A percentile compares a stretch with the other conserved stretches of the same genome.
These are phyloP conservation scores for Clavispora vitiphila DNA, from an alignment of 805 yeast genomes.

Conservation along the genomic window DNA sequence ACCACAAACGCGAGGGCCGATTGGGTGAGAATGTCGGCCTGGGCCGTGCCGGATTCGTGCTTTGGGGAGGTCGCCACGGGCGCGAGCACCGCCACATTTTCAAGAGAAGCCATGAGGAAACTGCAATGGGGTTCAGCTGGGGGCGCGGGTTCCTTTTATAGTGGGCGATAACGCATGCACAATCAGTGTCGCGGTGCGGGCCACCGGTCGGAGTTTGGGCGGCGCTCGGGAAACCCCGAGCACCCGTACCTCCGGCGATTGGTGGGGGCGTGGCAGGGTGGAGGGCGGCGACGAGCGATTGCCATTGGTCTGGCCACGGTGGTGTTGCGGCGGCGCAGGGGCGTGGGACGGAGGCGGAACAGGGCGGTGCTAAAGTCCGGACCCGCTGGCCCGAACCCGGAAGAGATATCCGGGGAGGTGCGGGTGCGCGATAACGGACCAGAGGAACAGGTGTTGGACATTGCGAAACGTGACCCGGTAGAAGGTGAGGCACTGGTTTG, in stretches of 20 bases:
- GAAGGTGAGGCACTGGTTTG: too few species aligned
- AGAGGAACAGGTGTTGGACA: too few species aligned
- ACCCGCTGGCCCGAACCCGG: neutral
- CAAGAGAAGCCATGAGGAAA: conserved; percentile 2
- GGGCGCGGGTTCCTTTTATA: neutral
- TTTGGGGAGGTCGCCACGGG: conserved; percentile 23
- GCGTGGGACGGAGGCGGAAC: too few species aligned
- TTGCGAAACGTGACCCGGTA: too few species aligned
- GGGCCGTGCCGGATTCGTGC: conserved; percentile 33
- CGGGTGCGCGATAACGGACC: neutral
- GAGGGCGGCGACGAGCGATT: too few species aligned
- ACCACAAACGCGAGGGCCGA: conserved; percentile 17
- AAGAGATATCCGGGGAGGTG: neutral
- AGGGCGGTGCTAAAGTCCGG: neutral
- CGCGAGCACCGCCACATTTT: conserved; percentile 27
- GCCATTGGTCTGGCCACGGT: too few species aligned
- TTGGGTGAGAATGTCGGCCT: conserved; percentile 32
- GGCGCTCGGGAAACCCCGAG: neutral
- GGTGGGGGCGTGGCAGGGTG: too few species aligned
- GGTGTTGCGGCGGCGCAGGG: too few species aligned
- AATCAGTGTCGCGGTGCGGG: neutral
- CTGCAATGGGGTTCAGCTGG: neutral
- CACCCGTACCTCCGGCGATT: neutral
- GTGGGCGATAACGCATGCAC: neutral
- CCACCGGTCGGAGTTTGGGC: neutral